Conservation (phyloP, 2,329 filamentous ascomycete genomes). For the Nigrospora osmanthi region DNA sequence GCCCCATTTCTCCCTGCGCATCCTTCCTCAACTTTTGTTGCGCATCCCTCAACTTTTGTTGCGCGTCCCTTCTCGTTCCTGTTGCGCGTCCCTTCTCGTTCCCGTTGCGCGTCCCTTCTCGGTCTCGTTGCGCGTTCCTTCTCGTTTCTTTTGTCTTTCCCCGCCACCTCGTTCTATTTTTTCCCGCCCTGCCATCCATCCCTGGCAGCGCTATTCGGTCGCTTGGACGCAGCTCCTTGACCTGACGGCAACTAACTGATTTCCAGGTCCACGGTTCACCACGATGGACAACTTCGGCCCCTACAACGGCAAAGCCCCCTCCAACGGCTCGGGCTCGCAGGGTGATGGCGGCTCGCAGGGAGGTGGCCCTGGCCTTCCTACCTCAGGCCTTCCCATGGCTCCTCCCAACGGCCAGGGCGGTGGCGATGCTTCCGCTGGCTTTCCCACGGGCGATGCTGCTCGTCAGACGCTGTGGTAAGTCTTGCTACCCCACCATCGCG, state of each 20-base stretch:
- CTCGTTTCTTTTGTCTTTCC: not conserved
- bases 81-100: too few species aligned
- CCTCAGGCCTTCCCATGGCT: constrained; percentile 17
- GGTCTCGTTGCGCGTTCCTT: not conserved
- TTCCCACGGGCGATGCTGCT: constrained; percentile 33
- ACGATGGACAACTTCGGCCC: constrained; percentile 25
- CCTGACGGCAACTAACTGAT: too few species aligned
- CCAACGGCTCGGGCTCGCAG: constrained; percentile 28
- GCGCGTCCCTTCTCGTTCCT: too few species aligned
- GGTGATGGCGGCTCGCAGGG: constrained; percentile 24
- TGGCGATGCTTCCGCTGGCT: constrained; percentile 21
- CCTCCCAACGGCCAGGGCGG: constrained; percentile 24
- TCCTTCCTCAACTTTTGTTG: too few species aligned
- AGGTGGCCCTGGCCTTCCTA: constrained; percentile 17
- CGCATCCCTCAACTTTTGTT: too few species aligned
- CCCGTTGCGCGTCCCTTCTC: too few species aligned
- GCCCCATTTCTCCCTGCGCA: not conserved
- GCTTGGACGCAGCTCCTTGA: too few species aligned
- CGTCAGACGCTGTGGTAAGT: constrained; percentile 50
- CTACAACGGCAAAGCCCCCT: constrained; percentile 26
- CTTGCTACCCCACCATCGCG: too few species aligned
- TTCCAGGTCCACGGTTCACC: not conserved
- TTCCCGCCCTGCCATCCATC: too few species aligned
- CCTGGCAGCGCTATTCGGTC: too few species aligned
- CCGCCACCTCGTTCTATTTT: not conserved